phyloP scores from a whole-genome alignment of 805 yeast species.

The Candida saitoana region DNA sequence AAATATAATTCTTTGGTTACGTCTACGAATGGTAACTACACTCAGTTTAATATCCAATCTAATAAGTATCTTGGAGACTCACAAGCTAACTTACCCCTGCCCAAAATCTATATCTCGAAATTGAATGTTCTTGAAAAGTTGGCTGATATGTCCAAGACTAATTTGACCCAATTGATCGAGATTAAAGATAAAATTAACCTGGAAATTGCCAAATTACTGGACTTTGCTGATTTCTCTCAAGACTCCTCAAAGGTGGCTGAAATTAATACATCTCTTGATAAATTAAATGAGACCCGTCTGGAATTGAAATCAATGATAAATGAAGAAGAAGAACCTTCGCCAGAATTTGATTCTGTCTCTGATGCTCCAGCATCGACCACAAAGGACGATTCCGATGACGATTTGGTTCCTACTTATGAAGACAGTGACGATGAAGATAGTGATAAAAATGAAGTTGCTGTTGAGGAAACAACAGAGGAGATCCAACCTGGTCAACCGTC shows the following conservation, averaged over 20 bases:
- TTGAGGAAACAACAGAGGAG: slow-evolving; percentile 8
- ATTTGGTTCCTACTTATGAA: slow-evolving; percentile 20
- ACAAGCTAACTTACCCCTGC: slow-evolving; percentile 38
- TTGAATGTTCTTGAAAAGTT: slow-evolving; percentile 36
- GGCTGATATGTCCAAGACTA: slow-evolving; percentile 28
- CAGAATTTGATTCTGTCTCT: slow-evolving; percentile 17
- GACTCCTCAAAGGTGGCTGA: slow-evolving; percentile 21
- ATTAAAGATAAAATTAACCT: slow-evolving; percentile 23
- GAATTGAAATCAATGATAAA: slow-evolving; percentile 30
- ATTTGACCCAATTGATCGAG: slow-evolving; percentile 27
- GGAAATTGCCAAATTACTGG: slow-evolving; percentile 17
- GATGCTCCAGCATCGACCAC: slow-evolving; percentile 6
- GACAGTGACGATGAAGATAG: slow-evolving; percentile 17
- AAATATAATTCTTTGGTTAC: slow-evolving; percentile 25
- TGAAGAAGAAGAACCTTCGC: slow-evolving; percentile 26
- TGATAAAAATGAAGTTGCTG: slow-evolving; percentile 7
- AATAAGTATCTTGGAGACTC: slow-evolving; percentile 32
- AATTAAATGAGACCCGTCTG: slow-evolving; percentile 24
- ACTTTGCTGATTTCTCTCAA: neutral
- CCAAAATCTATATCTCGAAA: slow-evolving; percentile 35
- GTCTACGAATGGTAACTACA: slow-evolving; percentile 29
- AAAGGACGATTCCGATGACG: slow-evolving; percentile 21
- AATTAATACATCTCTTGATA: slow-evolving; percentile 24
- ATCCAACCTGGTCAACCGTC: slow-evolving; percentile 12
- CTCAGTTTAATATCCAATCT: slow-evolving; percentile 37